Evolutionary conservation across 352 stramenopile genomes (phyloP).

Genomic region (Phytophthora uliginosa): DNA sequence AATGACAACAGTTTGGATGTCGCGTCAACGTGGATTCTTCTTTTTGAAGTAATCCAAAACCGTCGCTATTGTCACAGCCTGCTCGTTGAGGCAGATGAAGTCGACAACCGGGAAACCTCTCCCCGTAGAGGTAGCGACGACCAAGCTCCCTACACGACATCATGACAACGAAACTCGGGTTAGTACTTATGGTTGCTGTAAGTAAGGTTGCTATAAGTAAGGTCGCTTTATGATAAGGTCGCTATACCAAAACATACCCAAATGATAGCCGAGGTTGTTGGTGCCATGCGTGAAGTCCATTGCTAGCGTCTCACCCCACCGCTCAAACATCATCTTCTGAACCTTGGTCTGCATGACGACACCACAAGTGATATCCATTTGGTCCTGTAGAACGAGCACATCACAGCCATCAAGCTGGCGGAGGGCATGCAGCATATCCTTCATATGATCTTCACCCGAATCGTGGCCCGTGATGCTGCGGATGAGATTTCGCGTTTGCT

Average conservation of each 20-base stretch:
- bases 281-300: background rate
- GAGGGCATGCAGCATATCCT: constrained; percentile 9
- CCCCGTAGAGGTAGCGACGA: background rate
- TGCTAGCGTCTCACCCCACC: background rate
- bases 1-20: background rate
- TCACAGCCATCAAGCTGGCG: constrained; percentile 7
- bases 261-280: background rate
- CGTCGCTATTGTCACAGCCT: background rate
- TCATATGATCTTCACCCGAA: constrained; percentile 8
- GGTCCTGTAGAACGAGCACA: constrained; percentile 14
- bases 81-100: background rate
- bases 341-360: background rate
- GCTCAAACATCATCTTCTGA: background rate
- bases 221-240: too few species aligned
- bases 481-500: constrained; percentile 11
- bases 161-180: too few species aligned
- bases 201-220: too few species aligned
- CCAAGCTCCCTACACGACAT: background rate
- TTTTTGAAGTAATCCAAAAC: background rate
- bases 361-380: constrained; percentile 10
- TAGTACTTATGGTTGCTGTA: too few species aligned
- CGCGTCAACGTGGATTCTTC: background rate
- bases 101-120: background rate
- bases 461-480: constrained; percentile 12
- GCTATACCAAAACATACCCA: background rate